These are phyloP conservation scores for Aphanoascus verrucosus DNA, from an alignment of 2,329 filamentous ascomycete species.

Conservation along the genomic window DNA sequence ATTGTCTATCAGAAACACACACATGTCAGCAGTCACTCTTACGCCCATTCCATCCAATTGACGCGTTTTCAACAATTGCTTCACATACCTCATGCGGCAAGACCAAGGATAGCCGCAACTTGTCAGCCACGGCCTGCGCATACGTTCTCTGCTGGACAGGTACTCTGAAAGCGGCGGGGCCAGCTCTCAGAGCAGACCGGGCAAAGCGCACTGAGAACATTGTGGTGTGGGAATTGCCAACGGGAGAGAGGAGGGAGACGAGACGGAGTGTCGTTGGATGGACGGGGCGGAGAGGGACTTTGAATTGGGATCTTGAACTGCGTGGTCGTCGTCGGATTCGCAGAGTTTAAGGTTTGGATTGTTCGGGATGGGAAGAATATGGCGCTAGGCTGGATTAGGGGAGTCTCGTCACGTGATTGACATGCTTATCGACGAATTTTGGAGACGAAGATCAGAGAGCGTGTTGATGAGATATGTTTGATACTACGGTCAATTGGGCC, in stretches of 20 bases:
- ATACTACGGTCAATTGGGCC: too few species aligned
- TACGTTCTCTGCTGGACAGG: conserved; percentile 81
- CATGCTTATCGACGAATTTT: too few species aligned
- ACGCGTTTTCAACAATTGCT: not conserved
- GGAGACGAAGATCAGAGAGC: too few species aligned
- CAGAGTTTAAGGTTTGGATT: conserved; percentile 14
- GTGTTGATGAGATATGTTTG: too few species aligned
- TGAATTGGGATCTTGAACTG: conserved; percentile 4
- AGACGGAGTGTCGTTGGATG: conserved; percentile 14
- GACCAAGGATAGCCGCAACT: conserved; percentile 96
- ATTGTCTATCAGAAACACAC: conserved; percentile 43
- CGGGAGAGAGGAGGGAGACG: conserved; percentile 13
- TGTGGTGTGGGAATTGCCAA: conserved; percentile 25
- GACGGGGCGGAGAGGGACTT: conserved; percentile 6
- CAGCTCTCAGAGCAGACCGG: conserved; percentile 76
- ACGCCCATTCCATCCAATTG: not conserved
- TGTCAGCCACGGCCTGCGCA: conserved; percentile 76
- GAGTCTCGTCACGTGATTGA: too few species aligned
- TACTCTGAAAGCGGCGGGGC: conserved; percentile 63
- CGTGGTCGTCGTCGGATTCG: conserved; percentile 10
- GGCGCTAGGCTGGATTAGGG: too few species aligned
- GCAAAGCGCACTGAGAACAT: conserved; percentile 95
- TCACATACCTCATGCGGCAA: conserved; percentile 91
- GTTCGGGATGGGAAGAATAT: not conserved
- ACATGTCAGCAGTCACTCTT: conserved; percentile 19